Evolutionary conservation across 305 asterid species (phyloP), one percentile per base, ranked within the genome.

Genomic region (Fraxinus sp.): DNA sequence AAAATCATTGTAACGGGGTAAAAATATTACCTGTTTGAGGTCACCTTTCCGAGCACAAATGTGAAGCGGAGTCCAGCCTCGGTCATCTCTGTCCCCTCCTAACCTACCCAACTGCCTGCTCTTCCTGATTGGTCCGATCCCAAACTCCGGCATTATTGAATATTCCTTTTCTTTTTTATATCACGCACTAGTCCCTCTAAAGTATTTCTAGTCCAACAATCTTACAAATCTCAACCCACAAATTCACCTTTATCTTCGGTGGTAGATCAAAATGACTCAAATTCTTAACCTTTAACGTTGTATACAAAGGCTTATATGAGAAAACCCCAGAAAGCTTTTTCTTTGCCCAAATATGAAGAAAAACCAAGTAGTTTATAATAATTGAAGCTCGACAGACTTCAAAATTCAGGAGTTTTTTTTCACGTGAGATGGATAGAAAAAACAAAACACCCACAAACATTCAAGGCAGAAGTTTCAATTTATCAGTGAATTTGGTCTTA

Each of bases 11-110:
- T 7, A 28, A 24, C 1, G 13, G 36, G 46, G 49, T 10, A 74
- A 28, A 55, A 1, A 24, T 59, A 73, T 36, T 86, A 93, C 98
- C 98, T 92, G 94, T 81, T 84, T 91, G 68, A 94, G 89, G 82
- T 95, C 97, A 24, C 98, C 98, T 91, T 91, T 95, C 83, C 90
- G 87, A 44, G 98, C 95, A 87, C 81, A 84, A 37, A 95, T 80
- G 84, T 95, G 98, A 4, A 95, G 97, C 81, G 84, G 79, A 74
- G 98, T 92, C 98, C 98, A 95, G 79, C 98, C 98, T 0, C 98
- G 91, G 84, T 95, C 98, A 90, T 95, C 98, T 66, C 86, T 91
- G 81, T 92, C 93, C 7, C 84, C 88, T 74, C 87, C 92, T 7
- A 88, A 85, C 85, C 78, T 78, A 28, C 59, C 84, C 90, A 85